phyloP scores from a whole-genome alignment of 306 rosid genomes.

The Medicago ruthenica region DNA sequence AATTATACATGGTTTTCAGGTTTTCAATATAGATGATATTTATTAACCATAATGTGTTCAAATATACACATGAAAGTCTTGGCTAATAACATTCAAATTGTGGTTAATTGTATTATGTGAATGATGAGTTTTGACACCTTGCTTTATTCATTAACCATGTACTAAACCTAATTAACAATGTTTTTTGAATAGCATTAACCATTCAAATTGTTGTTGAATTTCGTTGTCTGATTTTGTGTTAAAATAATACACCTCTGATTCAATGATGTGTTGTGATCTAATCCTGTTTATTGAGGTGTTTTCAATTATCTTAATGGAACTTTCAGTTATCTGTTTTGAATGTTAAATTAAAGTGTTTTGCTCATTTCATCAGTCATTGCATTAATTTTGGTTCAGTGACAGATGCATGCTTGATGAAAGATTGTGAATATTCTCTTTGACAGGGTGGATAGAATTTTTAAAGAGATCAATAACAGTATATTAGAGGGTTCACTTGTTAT shows the following conservation, averaged over 20 bases:
- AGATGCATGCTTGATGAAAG: conserved; percentile 18
- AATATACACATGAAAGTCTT: not conserved
- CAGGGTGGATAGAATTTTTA: conserved; percentile 91
- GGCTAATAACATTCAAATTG: not conserved
- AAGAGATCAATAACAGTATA: conserved; percentile 85
- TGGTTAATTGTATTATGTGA: not conserved
- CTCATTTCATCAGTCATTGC: conserved; percentile 13
- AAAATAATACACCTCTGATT: not conserved
- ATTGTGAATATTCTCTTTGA: conserved; percentile 42
- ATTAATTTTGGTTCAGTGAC: conserved; percentile 6
- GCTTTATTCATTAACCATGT: not conserved
- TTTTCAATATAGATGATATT: not conserved
- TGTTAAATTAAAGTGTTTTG: not conserved
- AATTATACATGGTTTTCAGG: not conserved
- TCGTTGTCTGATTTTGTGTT: not conserved
- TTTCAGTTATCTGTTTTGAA: not conserved
- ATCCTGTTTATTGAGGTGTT: not conserved
- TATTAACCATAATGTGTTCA: not conserved
- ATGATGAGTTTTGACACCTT: not conserved
- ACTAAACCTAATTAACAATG: not conserved
- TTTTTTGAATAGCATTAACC: not conserved
- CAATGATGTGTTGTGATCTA: not conserved
- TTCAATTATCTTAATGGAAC: not conserved
- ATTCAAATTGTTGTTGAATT: not conserved
- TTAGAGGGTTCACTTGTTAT: conserved; percentile 67